Evolutionary conservation across 2,329 filamentous ascomycete genomes (phyloP), one percentile per base, ranked within the genome.

Genomic region (Fulvia fulva): DNA sequence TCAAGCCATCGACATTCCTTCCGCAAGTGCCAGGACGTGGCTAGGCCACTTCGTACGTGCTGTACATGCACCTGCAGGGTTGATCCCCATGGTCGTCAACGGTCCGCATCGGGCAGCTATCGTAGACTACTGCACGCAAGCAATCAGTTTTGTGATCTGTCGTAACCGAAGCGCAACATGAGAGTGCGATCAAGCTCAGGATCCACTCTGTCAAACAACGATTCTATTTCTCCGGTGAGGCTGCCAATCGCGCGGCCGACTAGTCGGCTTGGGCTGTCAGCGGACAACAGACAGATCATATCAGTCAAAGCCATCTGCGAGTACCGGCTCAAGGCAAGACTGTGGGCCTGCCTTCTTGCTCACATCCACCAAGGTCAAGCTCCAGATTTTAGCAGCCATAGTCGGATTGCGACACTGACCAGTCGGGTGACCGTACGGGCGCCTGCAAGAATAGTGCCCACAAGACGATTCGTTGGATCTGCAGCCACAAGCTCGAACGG

Each of bases 401-500:
- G 50, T 21, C 56, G 60, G 51, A 60, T 64, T 62, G 60, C 60
- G 30, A 61, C 57, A 55, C 54, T n/a, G 53, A 51, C 64, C 64
- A 63, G 61, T 66, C 59, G 58, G 63, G 59, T 58, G 58, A 52
- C 28, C 47, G 53, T 52, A 61, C 56, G 41, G 55, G 64, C 60
- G 60, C 54, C 59, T 62, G 63, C 64, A 63, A 63, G 61, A 65
- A 63, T 67, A 60, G 61, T 49, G 63, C 49, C 47, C 34, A 61
- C 43, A 51, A 52, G 59, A 63, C 62, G 59, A 61, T 57, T 63
- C 56, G 59, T 57, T 56, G 56, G 59, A 66, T 63, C 64, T 64
- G 67, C 67, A 68, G 67, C 63, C 65, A 70, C 61, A 50, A 54
- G 54, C 28, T 30, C 53, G 56, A 55, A 57, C 56, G 53, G 56